Evolutionary conservation across 495 filamentous ascomycete species (phyloP).

Genomic region (Penicillium waksmanii): DNA sequence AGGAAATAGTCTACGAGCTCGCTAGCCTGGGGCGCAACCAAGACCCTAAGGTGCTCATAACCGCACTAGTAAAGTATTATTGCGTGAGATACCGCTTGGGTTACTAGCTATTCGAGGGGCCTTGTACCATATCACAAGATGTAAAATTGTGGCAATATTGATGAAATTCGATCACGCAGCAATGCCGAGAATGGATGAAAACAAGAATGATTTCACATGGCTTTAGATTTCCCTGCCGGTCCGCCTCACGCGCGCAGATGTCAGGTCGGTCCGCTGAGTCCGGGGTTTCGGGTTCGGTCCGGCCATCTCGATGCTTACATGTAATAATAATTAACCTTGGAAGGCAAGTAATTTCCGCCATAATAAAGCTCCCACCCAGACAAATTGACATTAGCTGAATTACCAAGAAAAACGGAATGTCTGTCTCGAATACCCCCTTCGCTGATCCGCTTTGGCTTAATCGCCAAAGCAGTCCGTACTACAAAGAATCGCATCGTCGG

Average conservation of each 20-base stretch:
- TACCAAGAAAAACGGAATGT: not conserved
- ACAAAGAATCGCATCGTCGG: constrained; percentile 66
- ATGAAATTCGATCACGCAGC: too few relatives aligned
- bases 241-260: not conserved
- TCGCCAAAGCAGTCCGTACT: constrained; percentile 72
- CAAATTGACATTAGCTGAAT: not conserved
- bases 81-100: not conserved
- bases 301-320: not conserved
- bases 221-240: not conserved
- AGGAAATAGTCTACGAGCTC: not conserved
- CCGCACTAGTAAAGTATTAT: not conserved
- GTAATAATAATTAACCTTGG: too few relatives aligned
- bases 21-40: not conserved
- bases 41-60: not conserved
- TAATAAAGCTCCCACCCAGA: not conserved
- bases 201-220: not conserved
- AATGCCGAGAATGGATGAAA: too few relatives aligned
- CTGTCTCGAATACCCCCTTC: constrained; percentile 52
- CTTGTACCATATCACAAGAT: not conserved
- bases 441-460: constrained; percentile 75
- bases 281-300: not conserved
- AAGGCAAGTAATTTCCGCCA: too few relatives aligned
- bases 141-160: too few relatives aligned
- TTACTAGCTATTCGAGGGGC: not conserved
- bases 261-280: not conserved